Percentiles rank a stretch among this genome's conserved stretches.
Conservation (phyloP, 441 rosid species). For the Corymbia citriodora region DNA sequence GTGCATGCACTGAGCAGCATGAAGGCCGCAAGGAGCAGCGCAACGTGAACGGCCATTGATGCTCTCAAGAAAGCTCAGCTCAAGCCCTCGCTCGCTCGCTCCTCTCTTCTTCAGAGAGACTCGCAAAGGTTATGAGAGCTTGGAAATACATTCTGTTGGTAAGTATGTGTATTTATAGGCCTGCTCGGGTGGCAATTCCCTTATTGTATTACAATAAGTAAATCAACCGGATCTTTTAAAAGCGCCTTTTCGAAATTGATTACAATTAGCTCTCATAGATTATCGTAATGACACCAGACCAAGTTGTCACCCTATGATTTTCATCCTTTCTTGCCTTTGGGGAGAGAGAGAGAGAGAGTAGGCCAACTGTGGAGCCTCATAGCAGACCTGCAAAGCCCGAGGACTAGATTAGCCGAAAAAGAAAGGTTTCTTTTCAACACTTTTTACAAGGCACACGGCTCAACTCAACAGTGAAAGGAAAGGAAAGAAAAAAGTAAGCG, state of each 20-base stretch:
- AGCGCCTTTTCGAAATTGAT: background rate
- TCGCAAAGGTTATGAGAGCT: background rate
- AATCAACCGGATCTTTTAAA: background rate
- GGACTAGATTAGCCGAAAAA: background rate
- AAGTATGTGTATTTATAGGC: background rate
- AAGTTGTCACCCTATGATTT: background rate
- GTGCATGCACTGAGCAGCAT: constrained; percentile 13
- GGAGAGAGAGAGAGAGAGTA: background rate
- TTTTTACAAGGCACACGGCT: background rate
- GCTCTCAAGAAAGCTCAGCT: background rate
- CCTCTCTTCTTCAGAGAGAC: background rate
- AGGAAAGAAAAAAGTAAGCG: background rate
- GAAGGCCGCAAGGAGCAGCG: constrained; percentile 4
- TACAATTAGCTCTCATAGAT: background rate
- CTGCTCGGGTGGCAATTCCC: background rate
- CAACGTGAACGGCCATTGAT: constrained; percentile 38
- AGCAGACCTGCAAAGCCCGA: background rate
- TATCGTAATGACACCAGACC: background rate
- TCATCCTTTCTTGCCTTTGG: background rate
- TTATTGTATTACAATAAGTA: background rate
- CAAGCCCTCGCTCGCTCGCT: background rate
- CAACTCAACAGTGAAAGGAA: background rate
- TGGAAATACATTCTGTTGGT: background rate
- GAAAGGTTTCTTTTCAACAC: background rate
- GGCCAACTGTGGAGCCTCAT: background rate